phyloP scores from a whole-genome alignment of 2,329 filamentous ascomycete species.

The Pyrenophora seminiperda region DNA sequence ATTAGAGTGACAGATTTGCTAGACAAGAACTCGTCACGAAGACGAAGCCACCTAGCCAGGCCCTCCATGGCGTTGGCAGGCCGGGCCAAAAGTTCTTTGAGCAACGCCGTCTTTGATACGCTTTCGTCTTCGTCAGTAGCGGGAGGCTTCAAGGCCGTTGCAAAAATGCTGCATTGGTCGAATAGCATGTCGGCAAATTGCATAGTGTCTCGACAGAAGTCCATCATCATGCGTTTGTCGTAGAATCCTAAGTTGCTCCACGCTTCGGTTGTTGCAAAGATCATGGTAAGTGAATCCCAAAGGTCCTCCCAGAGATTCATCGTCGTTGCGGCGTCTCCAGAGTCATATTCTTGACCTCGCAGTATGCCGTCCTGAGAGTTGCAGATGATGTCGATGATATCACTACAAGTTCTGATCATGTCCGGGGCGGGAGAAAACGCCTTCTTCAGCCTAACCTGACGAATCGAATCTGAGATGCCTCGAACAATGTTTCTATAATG shows the following conservation, averaged over 20 bases:
- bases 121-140: slow-evolving; percentile 43
- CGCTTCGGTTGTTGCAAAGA: slow-evolving; percentile 79
- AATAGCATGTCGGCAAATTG: slow-evolving; percentile 87
- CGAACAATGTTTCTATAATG: slow-evolving; percentile 63
- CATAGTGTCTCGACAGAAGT: slow-evolving; percentile 94
- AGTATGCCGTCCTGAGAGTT: slow-evolving; percentile 67
- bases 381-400: slow-evolving; percentile 68
- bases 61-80: slow-evolving; percentile 68
- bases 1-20: slow-evolving; percentile 81
- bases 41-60: slow-evolving; percentile 85
- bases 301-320: slow-evolving; percentile 81
- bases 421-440: slow-evolving; percentile 65
- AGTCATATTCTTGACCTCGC: slow-evolving; percentile 62
- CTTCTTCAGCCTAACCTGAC: slow-evolving; percentile 60
- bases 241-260: slow-evolving; percentile 78
- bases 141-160: slow-evolving; percentile 65
- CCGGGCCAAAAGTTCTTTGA: slow-evolving; percentile 65
- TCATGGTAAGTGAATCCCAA: slow-evolving; percentile 80
- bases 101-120: slow-evolving; percentile 42
- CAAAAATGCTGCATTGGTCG: slow-evolving; percentile 81
- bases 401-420: slow-evolving; percentile 65
- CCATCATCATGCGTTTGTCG: slow-evolving; percentile 74
- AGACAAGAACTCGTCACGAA: slow-evolving; percentile 86
- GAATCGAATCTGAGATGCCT: slow-evolving; percentile 62
- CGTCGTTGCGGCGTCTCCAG: slow-evolving; percentile 68